A percentile compares a stretch with the other conserved stretches of the same genome.
These are phyloP conservation scores for Tardiomyces depauwii DNA, from an alignment of 1,139 yeast species.

Conservation along the genomic window DNA sequence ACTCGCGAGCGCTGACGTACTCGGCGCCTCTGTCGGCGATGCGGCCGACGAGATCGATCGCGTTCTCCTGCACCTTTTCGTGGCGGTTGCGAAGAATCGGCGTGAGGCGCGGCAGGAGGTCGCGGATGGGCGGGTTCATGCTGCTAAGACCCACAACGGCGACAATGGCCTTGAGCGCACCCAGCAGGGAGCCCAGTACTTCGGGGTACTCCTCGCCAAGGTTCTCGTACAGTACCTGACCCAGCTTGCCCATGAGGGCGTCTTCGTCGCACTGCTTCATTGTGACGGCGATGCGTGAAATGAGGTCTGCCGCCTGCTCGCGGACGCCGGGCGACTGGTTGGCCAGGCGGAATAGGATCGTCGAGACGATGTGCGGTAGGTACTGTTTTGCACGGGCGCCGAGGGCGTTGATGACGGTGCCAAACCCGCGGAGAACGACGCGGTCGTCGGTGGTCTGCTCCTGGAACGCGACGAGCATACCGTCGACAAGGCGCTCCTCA, in stretches of 20 bases:
- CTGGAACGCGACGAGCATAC: constrained; percentile 73
- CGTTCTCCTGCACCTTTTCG: constrained; percentile 82
- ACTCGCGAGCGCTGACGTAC: constrained; percentile 81
- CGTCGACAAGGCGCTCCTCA: constrained; percentile 68
- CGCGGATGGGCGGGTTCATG: constrained; percentile 76
- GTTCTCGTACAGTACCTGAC: constrained; percentile 76
- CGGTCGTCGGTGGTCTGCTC: constrained; percentile 52
- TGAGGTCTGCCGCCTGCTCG: constrained; percentile 77
- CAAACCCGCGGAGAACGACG: constrained; percentile 52
- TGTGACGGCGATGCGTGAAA: constrained; percentile 55
- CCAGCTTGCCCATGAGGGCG: constrained; percentile 51
- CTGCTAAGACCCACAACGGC: constrained; percentile 41
- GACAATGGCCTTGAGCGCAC: constrained; percentile 51
- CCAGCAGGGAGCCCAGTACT: constrained; percentile 75
- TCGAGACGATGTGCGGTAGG: constrained; percentile 61
- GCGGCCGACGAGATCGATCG: constrained; percentile 69
- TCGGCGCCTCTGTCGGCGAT: constrained; percentile 83
- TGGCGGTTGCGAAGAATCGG: constrained; percentile 88
- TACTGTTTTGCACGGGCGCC: constrained; percentile 67
- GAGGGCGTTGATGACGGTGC: constrained; percentile 53
- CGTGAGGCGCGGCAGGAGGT: constrained; percentile 75
- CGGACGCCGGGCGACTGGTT: constrained; percentile 65
- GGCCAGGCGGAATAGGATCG: constrained; percentile 62
- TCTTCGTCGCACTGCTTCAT: constrained; percentile 58
- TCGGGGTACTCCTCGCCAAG: constrained; percentile 94